Conservation (phyloP, 2,329 filamentous ascomycete species). For the Akanthomyces lecanii region DNA sequence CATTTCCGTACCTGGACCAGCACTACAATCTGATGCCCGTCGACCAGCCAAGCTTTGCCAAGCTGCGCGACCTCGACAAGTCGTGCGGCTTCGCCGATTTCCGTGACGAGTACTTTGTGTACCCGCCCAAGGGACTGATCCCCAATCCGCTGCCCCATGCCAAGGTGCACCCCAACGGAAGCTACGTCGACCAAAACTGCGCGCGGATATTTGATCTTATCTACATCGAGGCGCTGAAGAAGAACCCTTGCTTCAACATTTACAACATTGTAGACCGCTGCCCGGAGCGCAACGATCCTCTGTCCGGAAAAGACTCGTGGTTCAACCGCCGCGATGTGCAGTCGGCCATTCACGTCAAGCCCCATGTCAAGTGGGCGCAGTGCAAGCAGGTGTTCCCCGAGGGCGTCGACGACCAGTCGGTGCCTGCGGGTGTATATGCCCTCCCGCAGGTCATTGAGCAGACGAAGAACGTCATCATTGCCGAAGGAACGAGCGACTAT, state of each 20-base stretch:
- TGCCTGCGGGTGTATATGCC: slow-evolving; percentile 40
- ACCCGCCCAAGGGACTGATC: slow-evolving; percentile 61
- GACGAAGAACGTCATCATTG: slow-evolving; percentile 69
- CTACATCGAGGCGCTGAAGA: slow-evolving; percentile 44
- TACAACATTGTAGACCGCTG: slow-evolving; percentile 72
- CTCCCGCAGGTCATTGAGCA: slow-evolving; percentile 69
- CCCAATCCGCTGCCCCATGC: slow-evolving; percentile 45
- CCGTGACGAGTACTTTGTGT: slow-evolving; percentile 58
- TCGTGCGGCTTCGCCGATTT: slow-evolving; percentile 61
- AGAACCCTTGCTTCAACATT: slow-evolving; percentile 77
- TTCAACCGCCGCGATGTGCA: slow-evolving; percentile 69
- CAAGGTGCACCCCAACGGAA: slow-evolving; percentile 28
- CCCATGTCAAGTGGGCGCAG: slow-evolving; percentile 46
- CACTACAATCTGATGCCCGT: slow-evolving; percentile 58
- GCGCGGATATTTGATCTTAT: slow-evolving; percentile 52
- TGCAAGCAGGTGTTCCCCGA: slow-evolving; percentile 43
- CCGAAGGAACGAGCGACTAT: slow-evolving; percentile 66
- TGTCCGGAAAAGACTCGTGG: slow-evolving; percentile 70
- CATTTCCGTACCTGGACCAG: slow-evolving; percentile 57
- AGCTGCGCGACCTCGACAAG: slow-evolving; percentile 48
- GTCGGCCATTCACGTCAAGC: slow-evolving; percentile 59
- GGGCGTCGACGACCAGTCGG: slow-evolving; percentile 45
- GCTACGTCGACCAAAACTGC: slow-evolving; percentile 44
- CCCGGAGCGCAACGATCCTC: slow-evolving; percentile 63
- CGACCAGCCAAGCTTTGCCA: slow-evolving; percentile 53